Percentiles rank a stretch among this genome's conserved stretches.
phyloP scores from a whole-genome alignment of 345 rosid genomes.

The Syzygium oleosum region DNA sequence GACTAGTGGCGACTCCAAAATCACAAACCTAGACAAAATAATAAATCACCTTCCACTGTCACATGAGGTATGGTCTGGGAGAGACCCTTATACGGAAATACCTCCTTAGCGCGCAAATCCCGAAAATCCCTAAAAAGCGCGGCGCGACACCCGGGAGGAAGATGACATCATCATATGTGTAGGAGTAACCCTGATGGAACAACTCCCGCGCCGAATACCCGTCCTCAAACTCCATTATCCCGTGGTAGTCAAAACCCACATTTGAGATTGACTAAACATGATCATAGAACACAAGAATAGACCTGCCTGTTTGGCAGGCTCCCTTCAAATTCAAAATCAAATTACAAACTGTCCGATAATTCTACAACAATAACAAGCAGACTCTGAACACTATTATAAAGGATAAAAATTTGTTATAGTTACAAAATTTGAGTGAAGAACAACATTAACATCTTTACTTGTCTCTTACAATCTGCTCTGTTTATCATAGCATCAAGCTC shows the following conservation, averaged over 20 bases:
- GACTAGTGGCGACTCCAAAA: too few relatives aligned
- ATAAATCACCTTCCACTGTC: too few relatives aligned
- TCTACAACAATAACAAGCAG: not conserved
- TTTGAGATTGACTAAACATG: not conserved
- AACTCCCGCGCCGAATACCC: constrained; percentile 57
- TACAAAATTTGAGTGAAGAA: not conserved
- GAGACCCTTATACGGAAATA: too few relatives aligned
- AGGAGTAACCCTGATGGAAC: constrained; percentile 74
- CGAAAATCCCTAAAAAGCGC: too few relatives aligned
- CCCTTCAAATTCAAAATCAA: not conserved
- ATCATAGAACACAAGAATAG: not conserved
- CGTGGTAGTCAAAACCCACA: not conserved
- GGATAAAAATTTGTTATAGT: not conserved
- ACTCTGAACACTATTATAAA: not conserved
- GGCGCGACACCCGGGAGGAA: too few relatives aligned
- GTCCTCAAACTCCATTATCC: constrained; percentile 33
- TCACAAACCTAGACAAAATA: too few relatives aligned
- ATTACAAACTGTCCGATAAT: not conserved
- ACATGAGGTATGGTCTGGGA: too few relatives aligned
- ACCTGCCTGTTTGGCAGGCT: not conserved
- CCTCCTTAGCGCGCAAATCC: too few relatives aligned
- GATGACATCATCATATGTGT: constrained; percentile 87
- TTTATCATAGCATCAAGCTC: not conserved
- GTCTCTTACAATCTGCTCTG: not conserved
- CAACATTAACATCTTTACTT: not conserved